These are phyloP conservation scores for Saxispiralis lemnorum DNA, from an alignment of 495 filamentous ascomycete genomes.

Conservation along the genomic window DNA sequence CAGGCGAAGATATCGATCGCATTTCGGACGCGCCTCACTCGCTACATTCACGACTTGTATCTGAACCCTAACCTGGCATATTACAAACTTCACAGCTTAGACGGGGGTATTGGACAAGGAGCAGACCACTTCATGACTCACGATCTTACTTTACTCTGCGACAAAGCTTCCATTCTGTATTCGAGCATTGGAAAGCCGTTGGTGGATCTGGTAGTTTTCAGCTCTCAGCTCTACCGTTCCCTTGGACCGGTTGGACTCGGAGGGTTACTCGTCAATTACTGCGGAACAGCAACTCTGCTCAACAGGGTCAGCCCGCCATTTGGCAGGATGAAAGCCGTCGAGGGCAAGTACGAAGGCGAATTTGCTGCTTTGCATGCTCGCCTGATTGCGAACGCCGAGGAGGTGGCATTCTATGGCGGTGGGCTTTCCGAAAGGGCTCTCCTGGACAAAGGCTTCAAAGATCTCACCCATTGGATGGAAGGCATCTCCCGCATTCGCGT, in stretches of 20 bases:
- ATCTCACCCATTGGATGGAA: constrained; percentile 88
- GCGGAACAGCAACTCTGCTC: constrained; percentile 75
- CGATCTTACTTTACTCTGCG: constrained; percentile 87
- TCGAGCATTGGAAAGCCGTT: constrained; percentile 92
- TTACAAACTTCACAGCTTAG: constrained; percentile 86
- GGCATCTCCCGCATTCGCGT: constrained; percentile 91
- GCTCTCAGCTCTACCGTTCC: constrained; percentile 85
- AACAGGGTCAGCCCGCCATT: constrained; percentile 82
- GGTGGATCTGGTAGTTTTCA: constrained; percentile 90
- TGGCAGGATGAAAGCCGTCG: constrained; percentile 86
- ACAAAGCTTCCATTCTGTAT: constrained; percentile 79
- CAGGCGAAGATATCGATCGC: constrained; percentile 96
- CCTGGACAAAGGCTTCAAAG: constrained; percentile 74
- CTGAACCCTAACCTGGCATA: constrained; percentile 86
- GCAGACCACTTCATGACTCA: constrained; percentile 97
- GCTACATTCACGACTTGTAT: constrained; percentile 96
- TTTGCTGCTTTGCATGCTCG: constrained; percentile 80
- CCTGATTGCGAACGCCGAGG: constrained; percentile 90
- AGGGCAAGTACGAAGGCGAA: constrained; percentile 83
- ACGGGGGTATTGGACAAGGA: constrained; percentile 79
- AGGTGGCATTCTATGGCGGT: constrained; percentile 96
- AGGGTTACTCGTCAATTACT: constrained; percentile 78
- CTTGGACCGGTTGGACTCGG: constrained; percentile 75
- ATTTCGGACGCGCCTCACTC: constrained; percentile 85
- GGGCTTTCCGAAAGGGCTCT: constrained; percentile 83